phyloP scores from a whole-genome alignment of 2,329 filamentous ascomycete genomes.

The Acephala macrosclerotiorum region DNA sequence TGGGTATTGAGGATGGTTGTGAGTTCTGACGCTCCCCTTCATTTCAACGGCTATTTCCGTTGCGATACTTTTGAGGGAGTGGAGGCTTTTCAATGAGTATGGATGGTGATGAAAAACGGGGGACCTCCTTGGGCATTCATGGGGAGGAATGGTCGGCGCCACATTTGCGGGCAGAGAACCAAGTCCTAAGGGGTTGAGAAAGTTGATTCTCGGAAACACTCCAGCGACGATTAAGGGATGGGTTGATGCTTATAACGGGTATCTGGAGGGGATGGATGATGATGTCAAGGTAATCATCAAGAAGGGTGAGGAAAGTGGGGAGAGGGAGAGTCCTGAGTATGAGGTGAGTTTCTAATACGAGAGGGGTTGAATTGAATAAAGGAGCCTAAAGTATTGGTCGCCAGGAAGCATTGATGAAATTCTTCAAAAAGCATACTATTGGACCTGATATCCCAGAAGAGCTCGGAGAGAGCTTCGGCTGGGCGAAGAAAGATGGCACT shows the following conservation, averaged over 20 bases:
- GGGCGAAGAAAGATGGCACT: slow-evolving; percentile 37
- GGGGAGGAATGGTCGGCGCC: slow-evolving; percentile 59
- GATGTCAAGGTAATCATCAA: slow-evolving; percentile 32
- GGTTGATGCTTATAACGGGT: slow-evolving; percentile 36
- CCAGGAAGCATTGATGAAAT: slow-evolving; percentile 18
- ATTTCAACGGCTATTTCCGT: background rate
- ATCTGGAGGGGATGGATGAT: slow-evolving; percentile 33
- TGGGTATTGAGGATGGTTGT: slow-evolving; percentile 39
- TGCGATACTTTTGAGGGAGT: background rate
- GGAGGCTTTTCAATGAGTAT: background rate
- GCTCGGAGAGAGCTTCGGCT: slow-evolving; percentile 30
- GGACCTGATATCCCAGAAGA: slow-evolving; percentile 17
- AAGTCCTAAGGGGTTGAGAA: slow-evolving; percentile 45
- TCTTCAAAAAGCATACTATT: slow-evolving; percentile 12
- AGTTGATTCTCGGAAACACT: slow-evolving; percentile 44
- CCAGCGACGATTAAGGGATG: slow-evolving; percentile 23
- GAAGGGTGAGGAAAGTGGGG: slow-evolving; percentile 23
- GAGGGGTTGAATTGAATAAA: background rate
- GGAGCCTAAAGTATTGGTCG: background rate
- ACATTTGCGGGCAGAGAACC: slow-evolving; percentile 49
- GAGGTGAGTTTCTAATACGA: background rate
- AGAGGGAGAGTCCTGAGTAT: slow-evolving; percentile 20
- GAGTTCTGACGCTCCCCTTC: no score
- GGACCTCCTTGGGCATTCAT: slow-evolving; percentile 56
- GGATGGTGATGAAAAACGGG: slow-evolving; percentile 29